Conservation (phyloP, 192 early-diverging fungal species). For the Coemansia sp. region DNA sequence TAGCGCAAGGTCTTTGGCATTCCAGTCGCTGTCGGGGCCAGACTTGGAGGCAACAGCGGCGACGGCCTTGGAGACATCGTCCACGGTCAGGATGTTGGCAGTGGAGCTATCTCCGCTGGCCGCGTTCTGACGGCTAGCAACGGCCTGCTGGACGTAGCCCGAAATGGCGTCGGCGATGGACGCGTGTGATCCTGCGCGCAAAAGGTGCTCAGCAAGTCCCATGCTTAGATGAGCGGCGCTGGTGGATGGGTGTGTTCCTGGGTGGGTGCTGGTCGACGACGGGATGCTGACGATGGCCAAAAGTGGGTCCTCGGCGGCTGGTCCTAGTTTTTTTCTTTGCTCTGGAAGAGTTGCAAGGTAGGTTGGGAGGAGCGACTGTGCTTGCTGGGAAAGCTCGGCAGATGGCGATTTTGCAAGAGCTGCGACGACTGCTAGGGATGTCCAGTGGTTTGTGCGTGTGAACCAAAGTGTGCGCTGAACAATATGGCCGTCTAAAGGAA, state of each 20-base stretch:
- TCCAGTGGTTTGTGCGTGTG: conserved; percentile 29
- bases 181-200: conserved; percentile 24
- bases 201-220: conserved; percentile 44
- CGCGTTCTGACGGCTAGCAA: conserved; percentile 3
- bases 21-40: conserved; percentile 18
- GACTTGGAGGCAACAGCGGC: conserved; percentile 39
- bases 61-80: conserved; percentile 36
- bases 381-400: conserved; percentile 13
- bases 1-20: conserved; percentile 27
- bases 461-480: conserved; percentile 17
- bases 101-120: not conserved
- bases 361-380: conserved; percentile 19
- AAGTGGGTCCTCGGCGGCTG: conserved; percentile 9
- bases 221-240: conserved; percentile 9
- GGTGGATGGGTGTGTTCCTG: not conserved
- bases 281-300: conserved; percentile 24
- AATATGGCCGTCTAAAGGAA: not conserved
- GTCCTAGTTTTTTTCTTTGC: conserved; percentile 16
- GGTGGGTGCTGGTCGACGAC: conserved; percentile 5
- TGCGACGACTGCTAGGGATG: conserved; percentile 23
- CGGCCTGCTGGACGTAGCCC: conserved; percentile 17
- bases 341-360: conserved; percentile 24
- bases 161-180: conserved; percentile 29
- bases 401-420: conserved; percentile 11
- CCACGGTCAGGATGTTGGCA: conserved; percentile 10